Evolutionary conservation across 495 filamentous ascomycete species (phyloP), one percentile per base, ranked within the genome.

Genomic region (Parathielavia hyrcaniae): DNA sequence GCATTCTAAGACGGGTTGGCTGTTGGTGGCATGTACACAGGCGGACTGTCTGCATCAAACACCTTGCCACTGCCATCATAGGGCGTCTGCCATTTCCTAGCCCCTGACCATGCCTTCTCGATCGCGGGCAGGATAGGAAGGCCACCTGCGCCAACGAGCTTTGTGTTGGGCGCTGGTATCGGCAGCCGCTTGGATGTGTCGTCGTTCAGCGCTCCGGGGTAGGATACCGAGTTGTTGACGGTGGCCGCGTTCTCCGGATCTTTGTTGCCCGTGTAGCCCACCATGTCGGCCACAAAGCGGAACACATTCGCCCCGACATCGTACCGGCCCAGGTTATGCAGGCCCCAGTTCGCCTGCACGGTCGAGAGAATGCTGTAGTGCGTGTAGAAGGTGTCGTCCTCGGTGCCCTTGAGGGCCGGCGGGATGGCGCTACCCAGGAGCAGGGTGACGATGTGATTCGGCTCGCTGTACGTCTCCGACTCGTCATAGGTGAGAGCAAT

Each of bases 241-340:
- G 76, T 75, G 19, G 78, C 78, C 36, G 79, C 72, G 32, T 83
- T 81, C 20, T 75, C 74, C 4, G 81, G 76, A 45, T 83, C 80
- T 56, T 65, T 75, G 72, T 85, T 87, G 6, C 52, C 83, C 9
- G 50, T 58, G 64, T 85, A 86, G 41, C 80, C 81, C 5, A 78
- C 79, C 63, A 74, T 73, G 36, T 81, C 75, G 10, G 83, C 81
- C 19, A 85, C 80, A n/a, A 83, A 67, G 34, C 79, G 64, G 55
- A 87, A 82, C 19, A 88, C 73, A 57, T 89, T 89, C 34, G 86
- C 85, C 56, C 85, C 85, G 43, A 85, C 84, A 61, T 89, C 85
- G 73, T 83, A 88, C 62, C 86, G 77, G 12, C 86, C 86, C 10
- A 89, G 78, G 35, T 81, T 78, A 17, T 83, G 81, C 36, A 88